A percentile compares a stretch with the other conserved stretches of the same genome.
Evolutionary conservation across 805 yeast species (phyloP).

Genomic region (Tanozyma kutaoensis): DNA sequence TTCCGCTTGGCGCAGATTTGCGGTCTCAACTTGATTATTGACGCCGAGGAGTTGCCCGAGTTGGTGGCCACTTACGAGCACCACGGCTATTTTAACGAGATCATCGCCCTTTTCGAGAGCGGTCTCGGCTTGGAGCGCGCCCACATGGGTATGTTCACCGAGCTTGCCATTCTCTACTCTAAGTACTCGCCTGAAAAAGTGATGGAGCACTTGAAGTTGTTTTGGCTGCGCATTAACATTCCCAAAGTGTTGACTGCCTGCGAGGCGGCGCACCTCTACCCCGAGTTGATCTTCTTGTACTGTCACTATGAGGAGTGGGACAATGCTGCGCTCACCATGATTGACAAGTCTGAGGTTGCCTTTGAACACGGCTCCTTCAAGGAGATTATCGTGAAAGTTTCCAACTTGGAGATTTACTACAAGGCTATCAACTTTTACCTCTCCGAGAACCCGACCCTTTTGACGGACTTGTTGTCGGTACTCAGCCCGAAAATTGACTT

Average conservation of each 20-base stretch:
- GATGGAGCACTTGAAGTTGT: slow-evolving; percentile 91
- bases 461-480: slow-evolving; percentile 75
- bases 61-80: slow-evolving; percentile 77
- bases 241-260: slow-evolving; percentile 94
- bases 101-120: slow-evolving; percentile 85
- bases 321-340: slow-evolving; percentile 93
- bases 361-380: slow-evolving; percentile 91
- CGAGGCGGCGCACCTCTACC: slow-evolving; percentile 90
- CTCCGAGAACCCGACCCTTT: slow-evolving; percentile 79
- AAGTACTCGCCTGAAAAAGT: slow-evolving; percentile 84
- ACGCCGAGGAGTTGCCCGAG: slow-evolving; percentile 93
- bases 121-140: slow-evolving; percentile 97
- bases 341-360: slow-evolving; percentile 85
- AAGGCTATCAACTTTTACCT: slow-evolving; percentile 93
- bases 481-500: slow-evolving; percentile 85
- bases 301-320: slow-evolving; percentile 99
- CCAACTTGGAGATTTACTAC: slow-evolving; percentile 93
- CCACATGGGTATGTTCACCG: slow-evolving; percentile 99
- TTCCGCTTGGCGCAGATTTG: slow-evolving; percentile 96
- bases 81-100: slow-evolving; percentile 84
- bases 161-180: slow-evolving; percentile 79
- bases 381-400: slow-evolving; percentile 87
- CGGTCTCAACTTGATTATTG: slow-evolving; percentile 92
- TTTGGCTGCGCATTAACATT: slow-evolving; percentile 97
- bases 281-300: slow-evolving; percentile 88